Evolutionary conservation across 2,329 filamentous ascomycete species (phyloP), one percentile per base, ranked within the genome.

Genomic region (Aspergillus sp.): DNA sequence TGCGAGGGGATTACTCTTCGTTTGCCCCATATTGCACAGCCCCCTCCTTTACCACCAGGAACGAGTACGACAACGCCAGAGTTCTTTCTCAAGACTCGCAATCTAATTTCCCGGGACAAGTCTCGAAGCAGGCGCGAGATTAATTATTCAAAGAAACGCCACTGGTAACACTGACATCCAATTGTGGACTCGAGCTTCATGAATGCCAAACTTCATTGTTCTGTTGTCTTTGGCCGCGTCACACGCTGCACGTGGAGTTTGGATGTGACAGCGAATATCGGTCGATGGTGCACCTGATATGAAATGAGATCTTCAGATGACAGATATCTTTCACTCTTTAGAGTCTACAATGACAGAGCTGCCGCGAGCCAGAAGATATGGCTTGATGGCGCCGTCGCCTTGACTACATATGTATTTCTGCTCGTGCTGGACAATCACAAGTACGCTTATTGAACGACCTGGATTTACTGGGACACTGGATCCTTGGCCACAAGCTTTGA

Each of bases 211-310:
- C 35, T n/a, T 35, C 24, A 35, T 37, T 35, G 6, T 35, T 46
- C 9, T 23, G 17, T 21, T 27, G 44, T 17, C 49, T 8, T 9
- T 35, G 27, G 24, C 24, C 39, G 51, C 31, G 33, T 53, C 51
- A 53, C 24, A 53, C 46, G 51, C 27, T 45, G 41, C 51, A 46
- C 41, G 41, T 53, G 51, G 51, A 39, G n/a, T 40, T 12, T 53
- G 41, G 41, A 27, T n/a, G 31, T 53, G 51, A 46, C 41, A 53
- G 40, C 31, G 27, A 40, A 53, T 46, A 37, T 24, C 24, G 35
- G 31, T 24, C 27, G 24, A 44, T 11, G 51, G 41, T 46, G 41
- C 51, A 53, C 40, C 51, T 39, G 41, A 46, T 41, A 46, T 24
- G 31, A 17, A 37, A 45, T 45, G 43, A 40, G 51, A 44, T 53